Evolutionary conservation across 331 rosid genomes (phyloP), one percentile per base, ranked within the genome.

Genomic region (Acacia pycnantha): DNA sequence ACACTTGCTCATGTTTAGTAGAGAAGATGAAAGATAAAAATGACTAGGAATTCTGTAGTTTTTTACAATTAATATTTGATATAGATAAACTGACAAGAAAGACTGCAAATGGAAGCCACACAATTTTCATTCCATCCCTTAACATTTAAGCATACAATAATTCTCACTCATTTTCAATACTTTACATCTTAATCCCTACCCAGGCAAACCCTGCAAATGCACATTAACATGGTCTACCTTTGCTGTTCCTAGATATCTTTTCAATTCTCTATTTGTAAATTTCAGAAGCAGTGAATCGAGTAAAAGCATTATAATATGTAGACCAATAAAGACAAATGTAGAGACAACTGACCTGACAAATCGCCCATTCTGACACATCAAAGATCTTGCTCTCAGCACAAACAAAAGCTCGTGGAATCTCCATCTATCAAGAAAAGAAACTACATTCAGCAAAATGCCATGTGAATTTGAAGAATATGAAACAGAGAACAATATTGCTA

Each of bases 291-390:
- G 19, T 41, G 56, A 80, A 75, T 59, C 77, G 70, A 48, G 77
- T 48, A 58, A 66, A 68, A 61, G 81, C 27, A 72, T 15, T 40
- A 53, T 24, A 59, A 4, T 22, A 58, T 58, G 65, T 12, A 59
- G 66, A 24, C 33, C 66, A 48, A 77, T 44, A 82, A 19, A 76
- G 50, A 44, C 10, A 27, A 11, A 4, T 19, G 69, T 69, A 47
- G 26, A 81, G 77, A 73, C 74, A 70, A 89, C 92, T 82, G 79
- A 94, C 99, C 97, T 96, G 99, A 88, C 99, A 96, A 69, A 91
- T 94, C 65, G 98, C 99, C 99, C 99, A 96, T 86, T 96, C 99
- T 4, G 99, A 96, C 79, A 92, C 99, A 70, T 96, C 99, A 79
- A 96, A 96, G 78, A 96, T 88, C 85, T 94, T 94, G 89, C 98